These are phyloP conservation scores for Phytophthora ohioensis DNA, from an alignment of 352 stramenopile genomes.

Conservation along the genomic window DNA sequence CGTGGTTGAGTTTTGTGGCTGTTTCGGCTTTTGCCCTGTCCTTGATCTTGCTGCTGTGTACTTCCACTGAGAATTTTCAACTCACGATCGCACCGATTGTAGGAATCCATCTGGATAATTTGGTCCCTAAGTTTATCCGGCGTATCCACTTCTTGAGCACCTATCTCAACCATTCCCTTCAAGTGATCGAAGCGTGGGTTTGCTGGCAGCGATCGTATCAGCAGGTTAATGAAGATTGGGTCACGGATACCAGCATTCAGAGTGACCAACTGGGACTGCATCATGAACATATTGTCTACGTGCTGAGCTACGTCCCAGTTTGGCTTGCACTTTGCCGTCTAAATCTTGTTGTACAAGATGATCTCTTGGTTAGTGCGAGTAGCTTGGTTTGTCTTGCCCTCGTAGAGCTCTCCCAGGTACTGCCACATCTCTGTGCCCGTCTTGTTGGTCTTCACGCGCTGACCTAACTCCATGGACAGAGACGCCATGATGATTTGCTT, in stretches of 20 bases:
- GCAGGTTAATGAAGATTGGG: background rate
- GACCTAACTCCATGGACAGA: background rate
- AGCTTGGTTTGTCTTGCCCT: conserved; percentile 6
- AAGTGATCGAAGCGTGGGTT: background rate
- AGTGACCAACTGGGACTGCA: background rate
- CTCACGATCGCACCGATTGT: too few species aligned
- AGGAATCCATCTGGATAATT: too few species aligned
- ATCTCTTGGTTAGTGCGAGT: conserved; percentile 16
- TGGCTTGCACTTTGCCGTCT: conserved; percentile 6
- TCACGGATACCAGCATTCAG: background rate
- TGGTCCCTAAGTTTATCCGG: too few species aligned
- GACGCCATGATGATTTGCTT: background rate
- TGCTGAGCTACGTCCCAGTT: conserved; percentile 1
- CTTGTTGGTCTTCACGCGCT: conserved; percentile 14
- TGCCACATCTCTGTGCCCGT: conserved; percentile 9
- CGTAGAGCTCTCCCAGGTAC: conserved; percentile 6
- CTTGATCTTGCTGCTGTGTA: too few species aligned
- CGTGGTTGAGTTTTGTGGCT: too few species aligned
- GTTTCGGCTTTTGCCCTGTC: too few species aligned
- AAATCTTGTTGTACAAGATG: conserved; percentile 16
- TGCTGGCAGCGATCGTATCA: background rate
- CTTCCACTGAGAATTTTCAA: too few species aligned
- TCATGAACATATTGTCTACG: background rate
- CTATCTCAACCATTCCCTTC: background rate
- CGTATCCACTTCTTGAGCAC: background rate